Evolutionary conservation across 805 yeast species (phyloP), one percentile per base, ranked within the genome.

Genomic region (Vanderwaltozyma verrucispora): DNA sequence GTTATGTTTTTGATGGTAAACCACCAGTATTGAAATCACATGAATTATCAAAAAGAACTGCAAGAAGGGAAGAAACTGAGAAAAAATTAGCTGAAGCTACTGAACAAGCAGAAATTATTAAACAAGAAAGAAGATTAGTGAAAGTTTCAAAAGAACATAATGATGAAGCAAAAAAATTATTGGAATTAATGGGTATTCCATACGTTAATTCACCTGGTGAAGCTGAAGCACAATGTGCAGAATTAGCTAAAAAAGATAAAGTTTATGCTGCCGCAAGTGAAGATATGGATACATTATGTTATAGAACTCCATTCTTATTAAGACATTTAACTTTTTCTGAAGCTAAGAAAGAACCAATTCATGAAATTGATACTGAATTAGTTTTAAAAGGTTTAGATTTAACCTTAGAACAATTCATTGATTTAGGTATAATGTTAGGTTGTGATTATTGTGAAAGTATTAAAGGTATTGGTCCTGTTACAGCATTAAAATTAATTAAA

Each of bases 191-290:
- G 99, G 99, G 99, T 0, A 82, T 92, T 35, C 99, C 99, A 2
- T 84, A 67, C 49, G 81, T 92, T 5, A 77, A 76, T 38, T 97
- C 98, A 0, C 98, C 99, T 1, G 80, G 96, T 56, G 99, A 92
- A 61, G 99, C 99, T 2, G 99, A 92, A 59, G 95, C 98, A 0
- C 97, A 92, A 53, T 92, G 98, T 67, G 97, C 98, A 0, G 92
- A 77, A 45, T 63, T 92, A 33, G 96, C 96, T 3, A 74, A 77
- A 40, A 74, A 76, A 11, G 96, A 95, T 2, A 87, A 86, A 54
- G 97, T 89, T 0, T 92, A 79, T 56, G 98, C 95, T 8, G 95
- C 97, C 3, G 98, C 96, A 1, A 82, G 95, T 5, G 98, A 92
- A 59, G 98, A 92, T 74, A 92, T 92, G 98, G 98, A 92, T 62